Conservation (phyloP, 345 rosid genomes). For the Gossypium herbaceum region DNA sequence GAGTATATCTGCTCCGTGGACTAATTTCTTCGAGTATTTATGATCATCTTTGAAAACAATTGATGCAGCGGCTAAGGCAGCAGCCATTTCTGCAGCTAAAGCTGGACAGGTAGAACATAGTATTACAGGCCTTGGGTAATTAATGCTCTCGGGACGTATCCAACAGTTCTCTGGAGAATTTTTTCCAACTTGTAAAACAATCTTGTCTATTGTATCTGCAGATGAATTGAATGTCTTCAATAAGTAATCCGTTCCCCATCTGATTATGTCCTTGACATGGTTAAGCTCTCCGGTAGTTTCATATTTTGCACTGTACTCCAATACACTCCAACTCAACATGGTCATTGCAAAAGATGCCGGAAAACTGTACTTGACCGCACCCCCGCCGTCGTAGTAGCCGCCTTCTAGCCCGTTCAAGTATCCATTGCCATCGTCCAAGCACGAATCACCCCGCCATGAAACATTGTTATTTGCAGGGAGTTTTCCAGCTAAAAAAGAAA, state of each 20-base stretch:
- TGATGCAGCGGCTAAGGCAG: constrained; percentile 86
- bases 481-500: constrained; percentile 60
- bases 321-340: constrained; percentile 96
- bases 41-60: constrained; percentile 89
- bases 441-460: constrained; percentile 87
- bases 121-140: constrained; percentile 58
- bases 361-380: constrained; percentile 84
- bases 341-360: constrained; percentile 89
- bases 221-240: constrained; percentile 84
- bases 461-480: constrained; percentile 89
- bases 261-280: constrained; percentile 85
- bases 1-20: constrained; percentile 76
- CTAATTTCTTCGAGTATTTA: constrained; percentile 83
- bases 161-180: constrained; percentile 87
- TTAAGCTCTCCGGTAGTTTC: constrained; percentile 87
- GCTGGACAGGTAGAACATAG: constrained; percentile 74
- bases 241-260: constrained; percentile 91
- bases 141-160: constrained; percentile 97
- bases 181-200: constrained; percentile 79
- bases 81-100: constrained; percentile 98
- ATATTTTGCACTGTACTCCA: constrained; percentile 84
- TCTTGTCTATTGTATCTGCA: constrained; percentile 51
- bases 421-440: constrained; percentile 75
- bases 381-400: constrained; percentile 93
- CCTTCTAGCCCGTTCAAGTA: constrained; percentile 66